phyloP scores from a whole-genome alignment of 495 filamentous ascomycete species.

The Cercophora sp. region DNA sequence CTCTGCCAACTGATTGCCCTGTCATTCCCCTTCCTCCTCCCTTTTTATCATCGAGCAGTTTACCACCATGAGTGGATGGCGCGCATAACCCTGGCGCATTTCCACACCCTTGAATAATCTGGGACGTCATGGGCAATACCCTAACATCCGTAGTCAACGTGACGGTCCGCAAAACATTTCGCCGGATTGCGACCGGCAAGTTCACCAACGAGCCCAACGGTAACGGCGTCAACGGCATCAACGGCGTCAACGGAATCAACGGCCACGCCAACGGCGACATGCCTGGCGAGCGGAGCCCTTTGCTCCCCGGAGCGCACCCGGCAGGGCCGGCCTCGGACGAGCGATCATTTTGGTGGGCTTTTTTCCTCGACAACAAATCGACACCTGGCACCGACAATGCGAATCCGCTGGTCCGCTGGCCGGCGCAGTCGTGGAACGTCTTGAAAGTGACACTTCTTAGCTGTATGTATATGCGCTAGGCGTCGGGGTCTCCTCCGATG shows the following conservation, averaged over 20 bases:
- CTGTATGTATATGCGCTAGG: conserved; percentile 37
- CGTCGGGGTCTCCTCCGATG: not conserved
- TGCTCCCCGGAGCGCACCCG: conserved; percentile 13
- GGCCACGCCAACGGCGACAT: conserved; percentile 2
- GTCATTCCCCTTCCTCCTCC: not conserved
- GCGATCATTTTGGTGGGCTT: conserved; percentile 23
- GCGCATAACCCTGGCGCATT: no score
- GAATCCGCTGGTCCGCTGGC: conserved; percentile 55
- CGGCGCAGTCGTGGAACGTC: conserved; percentile 48
- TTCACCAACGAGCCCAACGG: conserved; percentile 7
- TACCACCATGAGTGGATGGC: conserved; percentile 4
- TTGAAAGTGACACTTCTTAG: conserved; percentile 52
- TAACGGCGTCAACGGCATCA: conserved; percentile 1
- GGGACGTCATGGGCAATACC: conserved; percentile 1
- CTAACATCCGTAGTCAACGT: conserved; percentile 11
- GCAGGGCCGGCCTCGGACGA: conserved; percentile 3
- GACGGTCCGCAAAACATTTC: conserved; percentile 8
- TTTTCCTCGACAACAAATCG: conserved; percentile 41
- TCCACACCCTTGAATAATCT: not conserved
- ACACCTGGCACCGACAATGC: conserved; percentile 46
- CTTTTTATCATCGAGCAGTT: no score
- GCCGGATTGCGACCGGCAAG: conserved; percentile 2
- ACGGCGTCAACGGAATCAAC: no score
- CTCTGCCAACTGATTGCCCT: no score
- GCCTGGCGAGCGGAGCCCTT: conserved; percentile 2